Percentiles rank a stretch among this genome's conserved stretches.
Evolutionary conservation across 768 basidiomycete species (phyloP).

Genomic region (Dioszegia crocea): DNA sequence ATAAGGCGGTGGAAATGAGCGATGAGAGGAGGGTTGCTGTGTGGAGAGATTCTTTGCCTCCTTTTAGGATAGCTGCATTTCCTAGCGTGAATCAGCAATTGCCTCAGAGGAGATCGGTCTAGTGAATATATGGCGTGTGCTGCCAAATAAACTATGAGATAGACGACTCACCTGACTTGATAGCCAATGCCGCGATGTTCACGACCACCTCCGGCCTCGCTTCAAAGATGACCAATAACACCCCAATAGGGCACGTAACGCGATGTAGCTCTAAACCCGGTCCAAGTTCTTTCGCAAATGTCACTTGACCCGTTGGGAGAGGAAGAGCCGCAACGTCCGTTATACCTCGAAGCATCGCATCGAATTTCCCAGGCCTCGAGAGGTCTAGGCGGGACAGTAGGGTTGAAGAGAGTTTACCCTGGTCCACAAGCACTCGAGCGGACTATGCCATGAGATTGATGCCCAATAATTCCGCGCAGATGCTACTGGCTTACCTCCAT

Average conservation of each 20-base stretch:
- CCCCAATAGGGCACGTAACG: slow-evolving; percentile 93
- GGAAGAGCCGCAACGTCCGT: slow-evolving; percentile 77
- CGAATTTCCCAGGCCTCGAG: slow-evolving; percentile 76
- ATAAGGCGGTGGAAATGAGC: slow-evolving; percentile 73
- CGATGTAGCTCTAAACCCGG: slow-evolving; percentile 83
- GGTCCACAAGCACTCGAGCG: slow-evolving; percentile 70
- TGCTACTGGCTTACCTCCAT: slow-evolving; percentile 58
- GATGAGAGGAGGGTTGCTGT: slow-evolving; percentile 72
- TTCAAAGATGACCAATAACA: slow-evolving; percentile 93
- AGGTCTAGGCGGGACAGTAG: slow-evolving; percentile 80
- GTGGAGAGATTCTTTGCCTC: slow-evolving; percentile 87
- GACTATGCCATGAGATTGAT: slow-evolving; percentile 54
- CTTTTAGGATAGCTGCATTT: slow-evolving; percentile 94
- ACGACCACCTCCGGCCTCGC: slow-evolving; percentile 96
- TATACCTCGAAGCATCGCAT: slow-evolving; percentile 86
- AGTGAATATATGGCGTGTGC: no score
- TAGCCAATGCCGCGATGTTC: slow-evolving; percentile 90
- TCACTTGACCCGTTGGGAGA: slow-evolving; percentile 78
- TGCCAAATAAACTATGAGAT: no score
- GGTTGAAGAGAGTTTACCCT: slow-evolving; percentile 76
- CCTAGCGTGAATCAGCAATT: slow-evolving; percentile 57
- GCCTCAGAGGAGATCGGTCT: slow-evolving; percentile 51
- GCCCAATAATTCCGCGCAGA: not conserved
- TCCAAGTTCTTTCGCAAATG: slow-evolving; percentile 86
- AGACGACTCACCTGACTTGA: slow-evolving; percentile 83